phyloP scores from a whole-genome alignment of 495 filamentous ascomycete genomes.

The Astrocystis sublimbata region DNA sequence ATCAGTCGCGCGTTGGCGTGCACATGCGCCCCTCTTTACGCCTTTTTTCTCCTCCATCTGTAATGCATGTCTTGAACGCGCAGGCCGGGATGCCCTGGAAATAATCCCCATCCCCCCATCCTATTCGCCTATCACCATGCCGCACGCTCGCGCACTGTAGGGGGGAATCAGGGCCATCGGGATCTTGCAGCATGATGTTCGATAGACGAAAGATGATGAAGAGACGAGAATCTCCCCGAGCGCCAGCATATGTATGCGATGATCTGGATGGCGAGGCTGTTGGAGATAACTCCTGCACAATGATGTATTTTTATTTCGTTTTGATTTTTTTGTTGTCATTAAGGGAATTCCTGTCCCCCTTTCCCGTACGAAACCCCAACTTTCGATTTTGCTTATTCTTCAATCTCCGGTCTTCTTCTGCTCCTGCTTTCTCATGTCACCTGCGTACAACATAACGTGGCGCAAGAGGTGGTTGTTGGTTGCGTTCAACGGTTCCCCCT shows the following conservation, averaged over 20 bases:
- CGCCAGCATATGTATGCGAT: too few species aligned
- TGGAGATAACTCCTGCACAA: neutral
- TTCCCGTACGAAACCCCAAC: too few species aligned
- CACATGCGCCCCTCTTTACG: neutral
- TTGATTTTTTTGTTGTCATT: too few species aligned
- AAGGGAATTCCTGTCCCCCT: neutral
- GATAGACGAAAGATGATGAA: slow-evolving; percentile 10
- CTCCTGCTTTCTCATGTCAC: slow-evolving; percentile 6
- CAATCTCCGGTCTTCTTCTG: slow-evolving; percentile 13
- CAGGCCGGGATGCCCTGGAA: slow-evolving; percentile 7
- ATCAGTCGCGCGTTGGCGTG: neutral
- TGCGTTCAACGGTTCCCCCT: slow-evolving; percentile 33
- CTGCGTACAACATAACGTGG: slow-evolving; percentile 8
- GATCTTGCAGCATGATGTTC: slow-evolving; percentile 14
- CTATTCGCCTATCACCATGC: neutral
- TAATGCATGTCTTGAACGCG: slow-evolving; percentile 14
- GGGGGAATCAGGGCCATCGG: slow-evolving; percentile 11
- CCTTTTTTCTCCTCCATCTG: neutral
- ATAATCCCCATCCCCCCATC: neutral
- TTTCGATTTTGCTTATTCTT: neutral
- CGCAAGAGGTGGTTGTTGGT: slow-evolving; percentile 2
- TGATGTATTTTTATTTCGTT: neutral
- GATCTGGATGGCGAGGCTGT: neutral
- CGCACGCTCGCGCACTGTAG: slow-evolving; percentile 10
- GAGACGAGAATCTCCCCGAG: slow-evolving; percentile 10